Conservation (phyloP, 139 green algal genomes). For the Asterochloris sp. region DNA sequence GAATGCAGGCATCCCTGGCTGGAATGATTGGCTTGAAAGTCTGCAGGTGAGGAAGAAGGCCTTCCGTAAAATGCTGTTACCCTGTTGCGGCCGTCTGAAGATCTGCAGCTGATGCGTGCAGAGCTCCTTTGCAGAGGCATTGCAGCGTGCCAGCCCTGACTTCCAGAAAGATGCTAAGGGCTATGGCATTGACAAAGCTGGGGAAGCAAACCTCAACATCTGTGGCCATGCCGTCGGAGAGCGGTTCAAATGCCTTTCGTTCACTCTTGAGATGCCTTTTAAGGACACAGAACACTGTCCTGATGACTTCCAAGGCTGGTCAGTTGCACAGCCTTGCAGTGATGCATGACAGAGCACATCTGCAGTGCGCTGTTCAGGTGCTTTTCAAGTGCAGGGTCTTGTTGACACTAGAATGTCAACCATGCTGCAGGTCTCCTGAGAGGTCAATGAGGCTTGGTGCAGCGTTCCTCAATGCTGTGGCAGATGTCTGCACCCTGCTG, state of each 20-base stretch:
- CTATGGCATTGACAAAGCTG: conserved; percentile 25
- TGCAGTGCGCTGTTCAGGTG: too few relatives aligned
- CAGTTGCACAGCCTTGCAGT: background rate
- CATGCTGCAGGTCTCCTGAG: conserved; percentile 43
- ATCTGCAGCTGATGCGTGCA: background rate
- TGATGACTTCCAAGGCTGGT: conserved; percentile 55
- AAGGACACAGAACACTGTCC: conserved; percentile 60
- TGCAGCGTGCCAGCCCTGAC: conserved; percentile 47
- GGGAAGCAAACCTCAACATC: conserved; percentile 56
- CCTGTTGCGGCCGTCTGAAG: background rate
- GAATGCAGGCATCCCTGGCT: too few relatives aligned
- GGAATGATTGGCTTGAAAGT: too few relatives aligned
- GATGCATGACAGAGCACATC: too few relatives aligned
- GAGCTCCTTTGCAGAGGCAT: conserved; percentile 43
- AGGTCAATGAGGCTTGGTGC: conserved; percentile 45
- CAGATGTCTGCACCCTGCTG: background rate
- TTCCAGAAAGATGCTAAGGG: conserved; percentile 49
- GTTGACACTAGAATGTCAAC: too few relatives aligned
- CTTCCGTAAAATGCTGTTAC: conserved; percentile 50
- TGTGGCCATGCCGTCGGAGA: conserved; percentile 48
- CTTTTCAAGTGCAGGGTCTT: too few relatives aligned
- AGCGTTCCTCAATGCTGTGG: conserved; percentile 30
- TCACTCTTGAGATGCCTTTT: conserved; percentile 81
- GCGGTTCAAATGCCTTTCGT: conserved; percentile 54
- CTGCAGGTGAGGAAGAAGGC: too few relatives aligned